A percentile compares a stretch with the other conserved stretches of the same genome.
phyloP scores from a whole-genome alignment of 768 basidiomycete genomes.

The Amanita inopinata region DNA sequence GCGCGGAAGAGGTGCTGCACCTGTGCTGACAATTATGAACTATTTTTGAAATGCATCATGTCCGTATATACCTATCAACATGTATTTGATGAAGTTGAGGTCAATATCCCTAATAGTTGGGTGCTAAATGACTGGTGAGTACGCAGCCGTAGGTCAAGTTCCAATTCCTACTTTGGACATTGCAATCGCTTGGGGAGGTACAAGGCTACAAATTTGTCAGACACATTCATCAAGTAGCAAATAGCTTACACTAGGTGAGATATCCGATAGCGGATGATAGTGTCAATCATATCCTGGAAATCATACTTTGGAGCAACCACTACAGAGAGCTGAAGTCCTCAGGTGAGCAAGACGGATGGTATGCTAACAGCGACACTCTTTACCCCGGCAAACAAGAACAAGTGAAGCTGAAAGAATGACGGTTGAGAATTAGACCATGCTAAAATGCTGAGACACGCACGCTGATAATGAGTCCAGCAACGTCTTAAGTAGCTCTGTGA shows the following conservation, averaged over 20 bases:
- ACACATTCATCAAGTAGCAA: background rate
- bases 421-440: too few species aligned
- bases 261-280: slow-evolving; percentile 33
- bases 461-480: slow-evolving; percentile 57
- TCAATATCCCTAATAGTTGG: slow-evolving; percentile 13
- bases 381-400: slow-evolving; percentile 44
- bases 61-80: slow-evolving; percentile 39
- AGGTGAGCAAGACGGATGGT: too few species aligned
- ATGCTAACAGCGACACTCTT: too few species aligned
- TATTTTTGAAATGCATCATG: slow-evolving; percentile 28
- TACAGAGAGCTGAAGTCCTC: too few species aligned
- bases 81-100: slow-evolving; percentile 47
- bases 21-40: slow-evolving; percentile 44
- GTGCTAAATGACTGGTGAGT: too few species aligned
- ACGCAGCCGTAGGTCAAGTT: too few species aligned
- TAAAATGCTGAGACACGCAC: slow-evolving; percentile 16
- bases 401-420: slow-evolving; percentile 40
- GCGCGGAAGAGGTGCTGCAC: slow-evolving; percentile 49
- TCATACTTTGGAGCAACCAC: slow-evolving; percentile 19
- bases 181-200: slow-evolving; percentile 39
- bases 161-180: slow-evolving; percentile 45
- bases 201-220: slow-evolving; percentile 21
- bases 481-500: slow-evolving; percentile 30
- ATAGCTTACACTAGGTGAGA: slow-evolving; percentile 35
- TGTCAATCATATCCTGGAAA: slow-evolving; percentile 33